Evolutionary conservation across 352 stramenopile genomes (phyloP), one percentile per base, ranked within the genome.

Genomic region (Elongisporangium prolatum): DNA sequence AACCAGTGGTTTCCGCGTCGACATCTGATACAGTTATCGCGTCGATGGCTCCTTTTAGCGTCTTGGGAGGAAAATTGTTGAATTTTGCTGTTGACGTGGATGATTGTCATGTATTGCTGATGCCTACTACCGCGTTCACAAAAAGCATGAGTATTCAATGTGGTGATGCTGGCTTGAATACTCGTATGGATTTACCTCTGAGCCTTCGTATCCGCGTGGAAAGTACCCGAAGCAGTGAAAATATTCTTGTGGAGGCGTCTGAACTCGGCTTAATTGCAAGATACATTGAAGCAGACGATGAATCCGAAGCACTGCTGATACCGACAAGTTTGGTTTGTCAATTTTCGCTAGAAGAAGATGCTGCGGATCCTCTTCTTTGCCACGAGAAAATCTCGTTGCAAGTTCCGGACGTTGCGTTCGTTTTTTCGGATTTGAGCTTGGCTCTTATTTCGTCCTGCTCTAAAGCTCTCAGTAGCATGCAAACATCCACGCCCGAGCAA

Each of bases 401-500:
- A 22, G 74, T 89, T 57, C 79, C 81, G 14, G 79, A 91, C 57
- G 67, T 89, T 51, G 60, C 80, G 47, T 55, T 91, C 34, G 74
- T 74, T 66, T 85, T 81, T 10, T 91, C 81, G 16, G 77, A 91
- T 53, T 60, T 89, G 47, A 89, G 78, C 51, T 74, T 91, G 50
- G 84, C 81, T 16, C 50, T 91, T 14, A 57, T 89, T 53, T 77
- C 68, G 25, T 89, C 79, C 22, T 85, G 75, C 48, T 52, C 73
- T 6, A 74, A 83, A 49, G 72, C 75, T 8, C 63, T 89, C 3
- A 37, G 66, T 20, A 63, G 69, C 10, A 79, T 89, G 49, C 68
- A 89, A 52, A 80, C 65, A 24, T 86, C 79, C 37, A 91, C 81
- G 0, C 66, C 66, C 0, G 79, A 91, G 17, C 81, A 91, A 65